Base-by-base conservation (phyloP, 495 filamentous ascomycete genomes). In the Penicillium simplicissimum region DNA sequence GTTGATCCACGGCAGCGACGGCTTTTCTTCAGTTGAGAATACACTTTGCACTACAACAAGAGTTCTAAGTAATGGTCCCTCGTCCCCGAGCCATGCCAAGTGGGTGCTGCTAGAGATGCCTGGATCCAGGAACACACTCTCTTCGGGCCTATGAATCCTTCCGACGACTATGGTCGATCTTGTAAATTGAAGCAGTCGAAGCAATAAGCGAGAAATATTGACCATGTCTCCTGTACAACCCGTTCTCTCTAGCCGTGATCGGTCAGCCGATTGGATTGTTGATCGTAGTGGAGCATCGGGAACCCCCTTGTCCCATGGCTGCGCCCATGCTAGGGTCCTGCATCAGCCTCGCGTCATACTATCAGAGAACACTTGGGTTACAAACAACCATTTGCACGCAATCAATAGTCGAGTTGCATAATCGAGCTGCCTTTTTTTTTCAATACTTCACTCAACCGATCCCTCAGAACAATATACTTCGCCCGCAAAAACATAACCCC, bases 1-100 rank as follows among this genome's bases (percentile, higher is more conserved):
- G 33, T 23, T 4, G 74, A 79, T 43, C 67, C 73, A 10, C 69
- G 72, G 23, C 77, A 80, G 48, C 79, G 75, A 57, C 72, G 76
- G 15, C 64, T 78, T 0, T 78, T 76, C 59, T 80, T 80, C 67
- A 62, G 17, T 77, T 63, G 75, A 21, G 9, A 40, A 14, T 25
- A 31, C 31, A 45, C 43, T 13, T 45, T 6, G 0, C 25, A 34
- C 37, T 31, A 15, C 1, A n/a, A n/a, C n/a, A 25, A 8, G 6
- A 2, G 11, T 23, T 17, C 8, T 8, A 0, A 45, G 23, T 17
- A 8, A 7, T 14, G 13, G 14, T 38, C 4, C 1, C 38, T 17
- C 15, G 15, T 42, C 38, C n/a, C 0, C 15, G 8, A 42, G 7
- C 14, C 38, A 8, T 17, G 2, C 38, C n/a, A 1, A 17, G 5